Base-by-base conservation (phyloP, 73 alveolate genomes). In the Stentor roeselii region DNA sequence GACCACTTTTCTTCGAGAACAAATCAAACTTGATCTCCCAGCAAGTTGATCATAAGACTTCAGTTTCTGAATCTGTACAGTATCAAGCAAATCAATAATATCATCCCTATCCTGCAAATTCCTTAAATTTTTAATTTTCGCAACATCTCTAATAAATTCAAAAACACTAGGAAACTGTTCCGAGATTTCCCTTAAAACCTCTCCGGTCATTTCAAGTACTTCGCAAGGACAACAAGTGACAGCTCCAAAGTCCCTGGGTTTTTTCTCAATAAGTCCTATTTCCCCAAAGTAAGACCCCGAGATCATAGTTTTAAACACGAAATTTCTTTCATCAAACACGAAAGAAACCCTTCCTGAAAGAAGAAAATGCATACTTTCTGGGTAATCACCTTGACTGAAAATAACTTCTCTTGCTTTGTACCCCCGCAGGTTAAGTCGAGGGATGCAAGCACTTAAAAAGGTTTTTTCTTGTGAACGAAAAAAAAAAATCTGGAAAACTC, bases 231-330 rank as follows among this genome's bases (percentile, higher is more conserved):
- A 11, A 11, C 6, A 50, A 50, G 67, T 50, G 6, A 50, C 21
- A 61, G 82, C 82, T 6, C 42, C 82, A 30, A 30, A 61, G 6
- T n/a, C 37, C 38, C 82, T 61, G 14, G 37, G 42, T 6, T 11
- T 14, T n/a, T 30, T 61, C 14, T 30, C 37, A n/a, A 61, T n/a
- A 35, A 61, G 82, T 14, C 42, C 82, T 11, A 61, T 61, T 35
- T 61, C 82, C 21, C 82, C 82, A 61, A 61, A 61, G 82, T 61
- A 61, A n/a, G 60, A 14, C 14, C 82, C 82, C 21, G 37, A 6
- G 58, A 61, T 35, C 11, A 61, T 30, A 61, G 82, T 61, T 61
- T 61, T 61, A 35, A 61, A 61, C 6, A 50, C 67, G 30, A 50
- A 11, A 50, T 50, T 50, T 50, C 67, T 50, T 21, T 50, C 21